Evolutionary conservation across 345 rosid species (phyloP).

Genomic region (Hirschfeldia incana): DNA sequence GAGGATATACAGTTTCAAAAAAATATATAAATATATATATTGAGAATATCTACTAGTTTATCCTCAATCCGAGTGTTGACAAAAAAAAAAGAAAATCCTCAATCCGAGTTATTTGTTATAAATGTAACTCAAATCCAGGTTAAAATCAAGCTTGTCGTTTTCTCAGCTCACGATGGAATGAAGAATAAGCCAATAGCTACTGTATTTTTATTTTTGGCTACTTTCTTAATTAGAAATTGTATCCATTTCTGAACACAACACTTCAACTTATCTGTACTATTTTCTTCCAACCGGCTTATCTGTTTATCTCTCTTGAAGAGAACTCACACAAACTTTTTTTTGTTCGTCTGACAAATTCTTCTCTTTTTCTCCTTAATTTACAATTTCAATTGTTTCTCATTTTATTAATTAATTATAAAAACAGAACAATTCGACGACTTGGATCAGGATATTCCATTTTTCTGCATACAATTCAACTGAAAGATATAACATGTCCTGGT

Average conservation of each 20-base stretch:
- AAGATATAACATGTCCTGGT: constrained; percentile 9
- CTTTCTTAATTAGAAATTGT: not conserved
- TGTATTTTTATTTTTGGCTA: not conserved
- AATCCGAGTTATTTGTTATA: not conserved
- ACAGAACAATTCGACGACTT: not conserved
- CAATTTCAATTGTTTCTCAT: not conserved
- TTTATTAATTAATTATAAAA: not conserved
- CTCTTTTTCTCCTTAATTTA: not conserved
- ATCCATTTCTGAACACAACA: not conserved
- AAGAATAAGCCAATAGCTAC: not conserved
- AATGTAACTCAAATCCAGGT: constrained; percentile 10
- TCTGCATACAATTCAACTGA: not conserved
- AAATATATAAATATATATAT: no score
- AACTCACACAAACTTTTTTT: not conserved
- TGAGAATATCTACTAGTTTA: not conserved
- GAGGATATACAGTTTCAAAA: no score
- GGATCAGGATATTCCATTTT: constrained; percentile 23
- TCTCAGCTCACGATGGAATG: constrained; percentile 1
- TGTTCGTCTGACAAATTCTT: not conserved
- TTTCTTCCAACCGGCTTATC: not conserved
- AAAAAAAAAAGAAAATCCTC: not conserved
- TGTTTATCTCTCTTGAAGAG: not conserved
- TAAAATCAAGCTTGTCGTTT: constrained; percentile 18
- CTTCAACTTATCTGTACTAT: not conserved
- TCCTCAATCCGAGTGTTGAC: not conserved